Base-by-base conservation (phyloP, 441 rosid genomes). In the Cnidoscolus chayamansa region DNA sequence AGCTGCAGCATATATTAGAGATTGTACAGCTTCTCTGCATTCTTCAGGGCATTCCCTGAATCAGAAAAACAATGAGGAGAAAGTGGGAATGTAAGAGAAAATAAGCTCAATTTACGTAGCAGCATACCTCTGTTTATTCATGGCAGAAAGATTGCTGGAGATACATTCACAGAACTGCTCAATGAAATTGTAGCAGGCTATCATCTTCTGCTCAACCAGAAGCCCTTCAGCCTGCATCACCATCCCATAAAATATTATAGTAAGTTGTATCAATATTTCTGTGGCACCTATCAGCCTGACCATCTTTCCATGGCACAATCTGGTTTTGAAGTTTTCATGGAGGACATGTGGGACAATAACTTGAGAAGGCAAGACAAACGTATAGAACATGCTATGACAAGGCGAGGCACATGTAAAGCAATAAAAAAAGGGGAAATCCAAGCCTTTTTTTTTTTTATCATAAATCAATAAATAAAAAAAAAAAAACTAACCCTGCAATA, bases 1-100 rank as follows among this genome's bases (percentile, higher is more conserved):
- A 54, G 98, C 96, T 62, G 98, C 95, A 30, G 96, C 94, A 57
- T 86, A 84, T 37, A 83, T 76, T 55, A 92, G 82, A 70, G 96
- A 88, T n/a, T 89, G 80, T 19, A 86, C 81, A 70, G 97, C 90
- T 80, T 88, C 94, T 72, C 68, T 76, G 82, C 98, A 92, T 71
- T 87, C 97, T 53, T 80, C 85, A 31, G 97, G 98, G 68, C 98
- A 94, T 66, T 85, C 88, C 58, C 97, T 94, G 83, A 7, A 68
- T 45, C 70, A 74, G 10, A 71, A 45, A 31, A 25, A 43, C n/a
- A 7, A 16, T 0, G 19, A 0, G 12, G 31, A 31, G 13, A 37
- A 66, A 47, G 7, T 25, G 40, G 17, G 13, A 2, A 32, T 49
- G 50, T 32, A 40, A 40, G 45, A 5, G 45, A 40, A 40, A 40